Evolutionary conservation across 805 yeast species (phyloP).

Genomic region (Starmerella floris): DNA sequence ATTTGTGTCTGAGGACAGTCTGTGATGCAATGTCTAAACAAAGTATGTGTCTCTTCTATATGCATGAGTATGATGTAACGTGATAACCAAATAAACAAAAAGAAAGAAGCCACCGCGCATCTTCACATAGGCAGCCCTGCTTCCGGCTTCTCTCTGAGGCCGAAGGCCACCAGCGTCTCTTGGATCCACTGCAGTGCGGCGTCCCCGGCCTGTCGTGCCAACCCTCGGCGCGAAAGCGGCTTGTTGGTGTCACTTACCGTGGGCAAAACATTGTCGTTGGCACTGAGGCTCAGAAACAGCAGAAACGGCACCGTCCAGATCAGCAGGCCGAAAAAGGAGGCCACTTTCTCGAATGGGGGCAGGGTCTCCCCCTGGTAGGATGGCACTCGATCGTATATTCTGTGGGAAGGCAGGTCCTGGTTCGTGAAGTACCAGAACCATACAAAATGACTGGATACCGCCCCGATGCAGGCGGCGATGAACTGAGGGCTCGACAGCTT

Average conservation of each 20-base stretch:
- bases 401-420: conserved; percentile 45
- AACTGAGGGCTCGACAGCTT: conserved; percentile 59
- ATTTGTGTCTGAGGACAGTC: too few species aligned
- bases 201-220: conserved; percentile 16
- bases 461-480: conserved; percentile 55
- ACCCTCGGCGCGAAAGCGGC: conserved; percentile 15
- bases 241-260: conserved; percentile 13
- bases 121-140: neutral
- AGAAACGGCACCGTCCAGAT: conserved; percentile 93
- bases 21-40: too few species aligned
- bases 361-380: conserved; percentile 51
- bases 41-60: too few species aligned
- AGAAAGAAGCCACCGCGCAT: neutral
- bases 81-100: neutral
- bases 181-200: conserved; percentile 30
- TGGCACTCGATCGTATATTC: conserved; percentile 32
- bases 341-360: conserved; percentile 76
- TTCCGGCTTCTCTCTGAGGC: conserved; percentile 28
- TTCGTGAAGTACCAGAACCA: conserved; percentile 85
- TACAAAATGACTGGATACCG: conserved; percentile 64
- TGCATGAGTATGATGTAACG: too few species aligned
- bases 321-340: conserved; percentile 88
- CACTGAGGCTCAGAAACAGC: conserved; percentile 78
- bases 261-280: conserved; percentile 81
- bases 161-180: conserved; percentile 40